These are phyloP conservation scores for Hemileia vastatrix DNA, from an alignment of 1,284 basidiomycete species.

Conservation along the genomic window DNA sequence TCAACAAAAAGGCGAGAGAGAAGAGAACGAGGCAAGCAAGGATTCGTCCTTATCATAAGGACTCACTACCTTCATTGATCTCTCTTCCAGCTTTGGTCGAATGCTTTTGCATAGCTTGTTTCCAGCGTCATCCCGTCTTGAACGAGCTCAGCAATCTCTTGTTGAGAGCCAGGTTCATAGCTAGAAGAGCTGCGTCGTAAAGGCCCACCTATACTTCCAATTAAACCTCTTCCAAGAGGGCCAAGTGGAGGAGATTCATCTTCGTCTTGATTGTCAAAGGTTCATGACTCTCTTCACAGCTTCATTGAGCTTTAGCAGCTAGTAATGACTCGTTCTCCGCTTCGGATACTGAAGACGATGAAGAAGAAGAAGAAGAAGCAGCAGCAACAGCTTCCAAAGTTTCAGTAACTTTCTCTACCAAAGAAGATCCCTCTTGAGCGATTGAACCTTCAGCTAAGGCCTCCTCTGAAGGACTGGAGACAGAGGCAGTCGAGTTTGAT, in stretches of 20 bases:
- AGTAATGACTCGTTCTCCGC: not conserved
- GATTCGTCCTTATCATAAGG: too few species aligned
- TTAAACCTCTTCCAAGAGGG: too few species aligned
- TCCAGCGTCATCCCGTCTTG: too few species aligned
- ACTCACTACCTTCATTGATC: too few species aligned
- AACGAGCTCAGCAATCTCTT: too few species aligned
- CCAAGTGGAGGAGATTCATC: slow-evolving; percentile 14
- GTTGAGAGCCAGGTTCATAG: too few species aligned
- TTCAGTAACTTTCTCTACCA: not conserved
- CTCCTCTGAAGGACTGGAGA: not conserved
- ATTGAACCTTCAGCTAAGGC: not conserved
- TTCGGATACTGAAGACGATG: not conserved
- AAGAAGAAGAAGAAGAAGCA: not conserved
- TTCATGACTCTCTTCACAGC: not conserved
- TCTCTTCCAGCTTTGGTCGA: too few species aligned
- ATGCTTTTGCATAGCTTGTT: too few species aligned
- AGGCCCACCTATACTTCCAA: too few species aligned
- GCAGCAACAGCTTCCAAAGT: not conserved
- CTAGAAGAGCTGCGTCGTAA: too few species aligned
- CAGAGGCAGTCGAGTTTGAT: not conserved
- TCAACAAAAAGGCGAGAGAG: too few species aligned
- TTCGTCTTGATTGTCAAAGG: not conserved
- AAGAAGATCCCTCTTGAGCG: not conserved
- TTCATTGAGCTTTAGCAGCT: not conserved
- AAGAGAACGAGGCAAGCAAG: too few species aligned